Base-by-base conservation (phyloP, 805 yeast genomes). In the Candida succiphila region DNA sequence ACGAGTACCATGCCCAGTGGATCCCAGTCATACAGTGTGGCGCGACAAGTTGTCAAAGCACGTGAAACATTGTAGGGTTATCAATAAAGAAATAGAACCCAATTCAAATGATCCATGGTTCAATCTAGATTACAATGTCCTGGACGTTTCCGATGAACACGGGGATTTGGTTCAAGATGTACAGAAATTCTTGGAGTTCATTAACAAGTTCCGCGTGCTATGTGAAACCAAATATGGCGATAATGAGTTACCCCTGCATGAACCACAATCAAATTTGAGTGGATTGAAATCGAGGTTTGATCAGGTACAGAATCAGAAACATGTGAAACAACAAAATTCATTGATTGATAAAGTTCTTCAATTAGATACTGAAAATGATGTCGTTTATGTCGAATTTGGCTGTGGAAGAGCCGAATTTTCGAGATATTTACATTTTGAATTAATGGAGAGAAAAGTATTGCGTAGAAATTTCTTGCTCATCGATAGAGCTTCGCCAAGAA, bases 381-480 rank as follows among this genome's bases (percentile, higher is more conserved):
- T n/a, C n/a, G 56, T 63, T 32, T 72, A 74, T 48, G 51, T 81
- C 20, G 96, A 87, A 54, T 86, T 85, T 61, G 96, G 96, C 1
- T 83, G 95, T 52, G 96, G 96, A 0, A 71, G 88, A 41, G 95
- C 84, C 2, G 96, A 88, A 49, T 64, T 87, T 17, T 69, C 87
- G 1, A 56, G 94, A 37, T 81, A 75, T 45, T 58, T 83, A 10
- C 65, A 55, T 49, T 33, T 58, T 49, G 43, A 61, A 3, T 29
- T 58, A 24, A 41, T 44, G 29, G 32, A 40, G 4, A n/a, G n/a
- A n/a, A 43, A 45, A 21, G 30, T 37, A 10, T 10, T 17, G 15
- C 24, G 19, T n/a, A 27, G 40, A 27, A 40, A 42, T 27, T 82
- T 63, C 48, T 62, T 86, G 2, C 58, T 87, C 22, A 63, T 87